Conservation (phyloP, 2,329 filamentous ascomycete species). For the Penicillium sp. region DNA sequence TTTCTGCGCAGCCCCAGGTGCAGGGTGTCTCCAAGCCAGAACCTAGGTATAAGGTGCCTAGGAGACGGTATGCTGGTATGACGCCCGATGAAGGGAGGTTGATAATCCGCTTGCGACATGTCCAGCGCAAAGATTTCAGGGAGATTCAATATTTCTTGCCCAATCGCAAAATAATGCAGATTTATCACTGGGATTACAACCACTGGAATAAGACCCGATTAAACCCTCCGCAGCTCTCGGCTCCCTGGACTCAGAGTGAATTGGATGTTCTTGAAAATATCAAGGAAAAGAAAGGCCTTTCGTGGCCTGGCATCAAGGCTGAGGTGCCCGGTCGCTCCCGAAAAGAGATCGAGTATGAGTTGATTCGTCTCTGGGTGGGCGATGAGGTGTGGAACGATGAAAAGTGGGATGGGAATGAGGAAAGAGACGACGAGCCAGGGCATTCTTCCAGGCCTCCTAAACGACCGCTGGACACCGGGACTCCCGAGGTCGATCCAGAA, state of each 20-base stretch:
- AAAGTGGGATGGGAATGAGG: background rate
- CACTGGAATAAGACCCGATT: constrained; percentile 31
- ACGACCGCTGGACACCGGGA: background rate
- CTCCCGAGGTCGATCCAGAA: background rate
- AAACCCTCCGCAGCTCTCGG: constrained; percentile 27
- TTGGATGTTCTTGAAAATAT: constrained; percentile 25
- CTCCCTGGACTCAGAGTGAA: constrained; percentile 32
- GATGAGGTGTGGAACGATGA: constrained; percentile 16
- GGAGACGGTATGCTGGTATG: constrained; percentile 19
- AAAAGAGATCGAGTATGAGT: constrained; percentile 34
- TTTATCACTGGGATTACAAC: constrained; percentile 27
- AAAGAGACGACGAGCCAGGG: background rate
- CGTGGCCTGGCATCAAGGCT: constrained; percentile 30
- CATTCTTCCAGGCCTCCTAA: background rate
- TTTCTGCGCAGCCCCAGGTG: constrained; percentile 1
- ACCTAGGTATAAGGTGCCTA: constrained; percentile 20
- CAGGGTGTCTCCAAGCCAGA: constrained; percentile 5
- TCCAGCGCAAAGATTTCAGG: constrained; percentile 28
- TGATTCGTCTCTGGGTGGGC: constrained; percentile 33
- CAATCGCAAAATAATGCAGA: constrained; percentile 17
- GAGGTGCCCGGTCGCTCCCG: constrained; percentile 30
- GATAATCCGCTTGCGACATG: constrained; percentile 31
- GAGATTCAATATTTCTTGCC: constrained; percentile 32
- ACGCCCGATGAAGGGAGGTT: constrained; percentile 34
- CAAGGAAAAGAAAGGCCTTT: constrained; percentile 27